Evolutionary conservation across 2,329 filamentous ascomycete genomes (phyloP).

Genomic region (Trichophyton benhamiae): DNA sequence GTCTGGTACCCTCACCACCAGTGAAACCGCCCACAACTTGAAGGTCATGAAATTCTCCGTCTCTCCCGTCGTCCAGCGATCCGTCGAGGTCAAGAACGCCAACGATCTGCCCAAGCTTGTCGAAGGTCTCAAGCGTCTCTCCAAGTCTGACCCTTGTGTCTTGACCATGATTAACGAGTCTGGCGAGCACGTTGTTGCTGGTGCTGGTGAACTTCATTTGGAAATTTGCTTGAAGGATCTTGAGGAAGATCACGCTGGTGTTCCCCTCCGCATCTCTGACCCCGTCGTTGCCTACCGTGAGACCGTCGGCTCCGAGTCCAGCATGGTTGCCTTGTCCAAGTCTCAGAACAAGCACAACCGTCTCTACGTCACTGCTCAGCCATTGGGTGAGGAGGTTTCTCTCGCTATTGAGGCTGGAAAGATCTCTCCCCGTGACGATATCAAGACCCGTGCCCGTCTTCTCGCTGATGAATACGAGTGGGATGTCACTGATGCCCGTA

Average conservation of each 20-base stretch:
- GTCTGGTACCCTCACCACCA: conserved; percentile 97
- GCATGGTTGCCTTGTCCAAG: conserved; percentile 96
- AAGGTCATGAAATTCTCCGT: conserved; percentile 99
- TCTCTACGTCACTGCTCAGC: conserved; percentile 90
- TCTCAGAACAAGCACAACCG: conserved; percentile 99
- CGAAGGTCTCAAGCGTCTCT: conserved; percentile 99
- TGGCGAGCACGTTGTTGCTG: conserved; percentile 97
- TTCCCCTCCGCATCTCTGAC: conserved; percentile 94
- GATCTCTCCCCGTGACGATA: conserved; percentile 90
- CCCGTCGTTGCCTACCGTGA: conserved; percentile 98
- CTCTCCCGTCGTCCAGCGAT: conserved; percentile 94
- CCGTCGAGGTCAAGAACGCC: conserved; percentile 99
- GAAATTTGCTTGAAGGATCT: conserved; percentile 99
- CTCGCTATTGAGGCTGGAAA: conserved; percentile 83
- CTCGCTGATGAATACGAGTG: conserved; percentile 95
- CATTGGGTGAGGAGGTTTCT: conserved; percentile 81
- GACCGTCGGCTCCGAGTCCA: conserved; percentile 72
- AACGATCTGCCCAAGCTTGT: conserved; percentile 99
- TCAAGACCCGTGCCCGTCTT: conserved; percentile 94
- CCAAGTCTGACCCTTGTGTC: conserved; percentile 99
- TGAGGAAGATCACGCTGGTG: conserved; percentile 97
- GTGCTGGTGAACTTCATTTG: conserved; percentile 97
- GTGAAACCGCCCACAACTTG: conserved; percentile 96
- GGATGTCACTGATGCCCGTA: conserved; percentile 99
- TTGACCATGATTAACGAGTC: conserved; percentile 78